phyloP scores from a whole-genome alignment of 805 yeast species.

The Nakazawaea ishiwadae region DNA sequence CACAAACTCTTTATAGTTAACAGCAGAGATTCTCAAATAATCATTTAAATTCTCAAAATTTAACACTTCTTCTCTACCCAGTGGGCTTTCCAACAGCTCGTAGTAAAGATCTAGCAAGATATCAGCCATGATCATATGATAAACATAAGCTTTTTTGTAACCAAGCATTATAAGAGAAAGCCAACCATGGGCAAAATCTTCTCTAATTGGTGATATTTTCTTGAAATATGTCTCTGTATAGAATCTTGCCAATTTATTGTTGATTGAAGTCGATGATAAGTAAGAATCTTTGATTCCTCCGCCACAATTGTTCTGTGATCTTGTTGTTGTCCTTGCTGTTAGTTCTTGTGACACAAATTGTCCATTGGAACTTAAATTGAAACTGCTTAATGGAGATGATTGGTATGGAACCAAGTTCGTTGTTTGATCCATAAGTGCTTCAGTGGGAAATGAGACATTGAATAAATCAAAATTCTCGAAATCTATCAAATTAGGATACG shows the following conservation, averaged over 20 bases:
- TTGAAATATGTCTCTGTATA: not conserved
- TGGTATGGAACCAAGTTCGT: too few species aligned
- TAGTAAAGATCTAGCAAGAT: constrained; percentile 4
- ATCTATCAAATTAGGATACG: not conserved
- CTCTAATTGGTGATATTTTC: not conserved
- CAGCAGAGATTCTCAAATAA: constrained; percentile 1
- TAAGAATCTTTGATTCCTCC: not conserved
- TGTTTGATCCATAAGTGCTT: not conserved
- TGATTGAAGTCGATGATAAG: not conserved
- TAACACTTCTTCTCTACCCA: not conserved
- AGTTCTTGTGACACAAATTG: not conserved
- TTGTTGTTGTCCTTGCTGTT: not conserved
- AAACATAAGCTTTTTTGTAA: not conserved
- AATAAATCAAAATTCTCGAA: not conserved
- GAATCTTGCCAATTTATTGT: not conserved
- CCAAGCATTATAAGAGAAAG: constrained; percentile 3
- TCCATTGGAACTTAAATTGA: too few species aligned
- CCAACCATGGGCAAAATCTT: constrained; percentile 5
- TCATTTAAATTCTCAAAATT: constrained; percentile 2
- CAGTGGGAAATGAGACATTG: not conserved
- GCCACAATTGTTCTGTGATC: not conserved
- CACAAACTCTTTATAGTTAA: not conserved
- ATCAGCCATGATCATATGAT: constrained; percentile 7
- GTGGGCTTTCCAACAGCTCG: not conserved
- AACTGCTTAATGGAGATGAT: too few species aligned